Evolutionary conservation across 1,284 basidiomycete species (phyloP), one percentile per base, ranked within the genome.

Genomic region (Amylostereum areolatum): DNA sequence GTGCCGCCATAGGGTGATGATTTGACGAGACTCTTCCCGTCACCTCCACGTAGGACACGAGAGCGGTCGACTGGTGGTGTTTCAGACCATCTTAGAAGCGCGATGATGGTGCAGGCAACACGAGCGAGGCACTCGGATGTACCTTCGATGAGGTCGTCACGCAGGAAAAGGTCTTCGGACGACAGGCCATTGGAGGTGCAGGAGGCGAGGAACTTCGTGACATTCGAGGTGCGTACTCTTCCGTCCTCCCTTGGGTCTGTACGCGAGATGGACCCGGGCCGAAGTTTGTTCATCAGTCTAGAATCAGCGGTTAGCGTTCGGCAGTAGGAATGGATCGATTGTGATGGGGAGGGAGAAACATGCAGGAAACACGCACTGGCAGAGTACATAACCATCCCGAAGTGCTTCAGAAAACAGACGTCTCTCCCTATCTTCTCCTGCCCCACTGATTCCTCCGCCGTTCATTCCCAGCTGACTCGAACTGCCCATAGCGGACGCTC

Each of bases 311-410:
- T 24, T 49, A 30, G 5, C 11, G 37, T 29, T 31, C 25, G 34
- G 18, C 24, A 48, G 39, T 34, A 39, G 29, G 41, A 25, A 34
- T 33, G 29, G 34, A 33, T 18, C 43, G 12, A 61, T 57, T 44
- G 59, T 47, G 10, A 50, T 46, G 45, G 55, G 47, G 29, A 52
- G 39, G 46, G 55, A 25, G 54, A 51, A 50, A 42, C 30, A n/a
- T 35, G 27, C 43, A 51, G 40, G 57, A 31, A 49, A 54, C 47
- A 82, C 84, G 70, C 62, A 92, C 91, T 90, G 84, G 80, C 90
- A 93, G 25, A 95, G 75, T 29, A 94, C 78, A 63, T 85, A 87
- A 2, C 92, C 92, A 70, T 95, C 92, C 57, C 81, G 70, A 52
- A 93, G 63, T 1, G 86, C 82, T 50, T 89, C 86, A 43, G 75